phyloP scores from a whole-genome alignment of 257 asterid genomes.

The Leptodermis oblonga region DNA sequence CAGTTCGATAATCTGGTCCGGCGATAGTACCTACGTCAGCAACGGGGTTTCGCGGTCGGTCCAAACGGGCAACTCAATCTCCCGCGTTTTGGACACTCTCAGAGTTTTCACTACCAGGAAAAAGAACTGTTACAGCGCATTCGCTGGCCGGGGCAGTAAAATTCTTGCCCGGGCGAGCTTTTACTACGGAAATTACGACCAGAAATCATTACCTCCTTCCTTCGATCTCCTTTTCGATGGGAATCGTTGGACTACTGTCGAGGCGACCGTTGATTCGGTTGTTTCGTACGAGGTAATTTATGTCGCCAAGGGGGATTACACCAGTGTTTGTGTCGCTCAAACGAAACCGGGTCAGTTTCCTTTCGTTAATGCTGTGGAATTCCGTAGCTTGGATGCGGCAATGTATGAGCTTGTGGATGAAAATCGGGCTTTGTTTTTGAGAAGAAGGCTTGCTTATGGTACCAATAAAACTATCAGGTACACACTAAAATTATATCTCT shows the following conservation, averaged over 20 bases:
- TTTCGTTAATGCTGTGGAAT: constrained; percentile 53
- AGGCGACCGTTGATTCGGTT: constrained; percentile 15
- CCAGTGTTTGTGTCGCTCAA: constrained; percentile 58
- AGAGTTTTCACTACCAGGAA: constrained; percentile 41
- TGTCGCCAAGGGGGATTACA: constrained; percentile 24
- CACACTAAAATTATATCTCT: neutral
- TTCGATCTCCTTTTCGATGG: constrained; percentile 60
- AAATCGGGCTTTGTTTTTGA: constrained; percentile 31
- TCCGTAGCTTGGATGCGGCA: constrained; percentile 43
- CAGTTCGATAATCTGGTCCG: constrained; percentile 26
- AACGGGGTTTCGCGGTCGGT: constrained; percentile 26
- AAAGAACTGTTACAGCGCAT: constrained; percentile 49
- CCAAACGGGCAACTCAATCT: constrained; percentile 20
- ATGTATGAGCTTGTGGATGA: constrained; percentile 36
- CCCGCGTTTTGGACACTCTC: constrained; percentile 40
- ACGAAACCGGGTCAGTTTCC: constrained; percentile 42
- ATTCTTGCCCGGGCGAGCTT: constrained; percentile 57
- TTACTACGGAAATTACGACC: constrained; percentile 64
- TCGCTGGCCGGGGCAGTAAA: constrained; percentile 18
- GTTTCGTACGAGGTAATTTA: constrained; percentile 41
- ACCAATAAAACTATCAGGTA: constrained; percentile 46
- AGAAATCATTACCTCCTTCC: constrained; percentile 45
- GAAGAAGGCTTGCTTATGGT: constrained; percentile 50
- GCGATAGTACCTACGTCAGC: constrained; percentile 19
- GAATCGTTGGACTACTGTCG: constrained; percentile 41